phyloP scores from a whole-genome alignment of 2,329 filamentous ascomycete species.

The Fusarium beomiforme region DNA sequence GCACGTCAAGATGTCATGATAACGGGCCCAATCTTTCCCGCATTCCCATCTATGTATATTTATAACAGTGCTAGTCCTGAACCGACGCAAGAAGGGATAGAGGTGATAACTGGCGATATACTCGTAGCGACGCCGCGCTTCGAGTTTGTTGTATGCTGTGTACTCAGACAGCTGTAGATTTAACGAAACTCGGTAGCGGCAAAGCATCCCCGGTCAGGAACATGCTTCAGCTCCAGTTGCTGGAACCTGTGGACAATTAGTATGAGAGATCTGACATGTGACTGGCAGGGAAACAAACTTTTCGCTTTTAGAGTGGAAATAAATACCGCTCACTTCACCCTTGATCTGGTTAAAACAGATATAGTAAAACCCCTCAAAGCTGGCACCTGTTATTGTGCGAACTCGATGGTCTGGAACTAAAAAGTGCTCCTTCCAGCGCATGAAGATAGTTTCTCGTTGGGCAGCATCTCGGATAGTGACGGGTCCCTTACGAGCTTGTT shows the following conservation, averaged over 20 bases:
- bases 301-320: conserved; percentile 98
- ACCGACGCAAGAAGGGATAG: conserved; percentile 12
- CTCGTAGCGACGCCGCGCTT: conserved; percentile 1
- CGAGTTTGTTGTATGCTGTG: neutral
- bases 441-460: conserved; percentile 90
- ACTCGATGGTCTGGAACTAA: conserved; percentile 95
- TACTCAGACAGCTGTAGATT: conserved; percentile 6
- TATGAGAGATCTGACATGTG: neutral
- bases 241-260: conserved; percentile 73
- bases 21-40: conserved; percentile 28
- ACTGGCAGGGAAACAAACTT: conserved; percentile 70
- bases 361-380: conserved; percentile 99
- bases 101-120: conserved; percentile 7
- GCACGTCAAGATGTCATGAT: conserved; percentile 31
- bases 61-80: conserved; percentile 24
- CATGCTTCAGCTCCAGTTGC: conserved; percentile 89
- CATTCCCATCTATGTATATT: conserved; percentile 39
- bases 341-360: conserved; percentile 96
- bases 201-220: conserved; percentile 85
- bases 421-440: conserved; percentile 99
- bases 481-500: conserved; percentile 66
- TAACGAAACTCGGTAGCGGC: conserved; percentile 83
- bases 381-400: conserved; percentile 89
- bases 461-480: conserved; percentile 73
- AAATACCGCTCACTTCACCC: conserved; percentile 90